These are phyloP conservation scores for Iberis amara DNA, from an alignment of 441 rosid species.

Conservation along the genomic window DNA sequence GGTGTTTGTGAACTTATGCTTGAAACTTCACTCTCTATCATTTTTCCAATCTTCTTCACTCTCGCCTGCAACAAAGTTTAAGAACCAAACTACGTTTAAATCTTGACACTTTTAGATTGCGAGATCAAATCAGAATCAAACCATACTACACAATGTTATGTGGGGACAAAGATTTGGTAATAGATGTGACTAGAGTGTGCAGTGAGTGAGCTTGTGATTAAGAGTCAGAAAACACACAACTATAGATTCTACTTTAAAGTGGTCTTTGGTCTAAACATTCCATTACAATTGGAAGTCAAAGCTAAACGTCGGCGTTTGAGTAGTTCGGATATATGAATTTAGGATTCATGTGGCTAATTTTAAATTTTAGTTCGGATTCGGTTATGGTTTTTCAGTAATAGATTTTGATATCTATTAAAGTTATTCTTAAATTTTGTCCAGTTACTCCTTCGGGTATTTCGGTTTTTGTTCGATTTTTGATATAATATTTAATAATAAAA, in stretches of 20 bases:
- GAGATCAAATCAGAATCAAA: conserved; percentile 22
- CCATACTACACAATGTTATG: conserved; percentile 19
- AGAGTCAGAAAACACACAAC: conserved; percentile 29
- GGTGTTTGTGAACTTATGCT: conserved; percentile 44
- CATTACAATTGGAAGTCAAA: conserved; percentile 33
- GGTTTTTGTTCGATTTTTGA: too few species aligned
- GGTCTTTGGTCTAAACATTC: conserved; percentile 26
- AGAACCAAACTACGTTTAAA: conserved; percentile 1
- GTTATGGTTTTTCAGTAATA: too few species aligned
- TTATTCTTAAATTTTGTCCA: too few species aligned
- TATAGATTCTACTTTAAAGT: conserved; percentile 24
- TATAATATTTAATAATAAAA: too few species aligned
- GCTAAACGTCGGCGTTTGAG: too few species aligned
- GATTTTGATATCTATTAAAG: too few species aligned
- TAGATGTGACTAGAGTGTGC: conserved; percentile 24
- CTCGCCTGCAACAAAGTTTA: conserved; percentile 40
- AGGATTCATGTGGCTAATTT: too few species aligned
- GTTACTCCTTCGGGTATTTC: too few species aligned
- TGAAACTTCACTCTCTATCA: conserved; percentile 35
- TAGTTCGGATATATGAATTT: too few species aligned
- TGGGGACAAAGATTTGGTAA: conserved; percentile 25
- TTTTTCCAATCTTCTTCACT: conserved; percentile 42
- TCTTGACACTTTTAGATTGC: conserved; percentile 13
- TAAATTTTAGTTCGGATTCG: too few species aligned
- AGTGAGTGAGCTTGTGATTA: conserved; percentile 9